A percentile compares a stretch with the other conserved stretches of the same genome.
Conservation (phyloP, 805 yeast genomes). For the Wickerhamomyces queroliae region DNA sequence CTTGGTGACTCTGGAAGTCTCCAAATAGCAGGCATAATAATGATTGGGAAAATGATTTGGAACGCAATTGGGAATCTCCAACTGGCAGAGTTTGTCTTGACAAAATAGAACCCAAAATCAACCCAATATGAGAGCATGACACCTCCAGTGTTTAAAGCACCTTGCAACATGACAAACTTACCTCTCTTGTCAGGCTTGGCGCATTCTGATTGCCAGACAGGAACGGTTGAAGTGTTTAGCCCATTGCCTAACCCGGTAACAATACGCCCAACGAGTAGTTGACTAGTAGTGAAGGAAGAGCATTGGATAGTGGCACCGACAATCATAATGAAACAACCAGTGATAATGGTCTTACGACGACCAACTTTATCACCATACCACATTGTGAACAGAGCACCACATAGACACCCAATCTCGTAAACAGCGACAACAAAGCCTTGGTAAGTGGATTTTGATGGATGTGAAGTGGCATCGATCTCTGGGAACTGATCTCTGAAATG, state of each 20-base stretch:
- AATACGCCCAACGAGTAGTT: constrained; percentile 28
- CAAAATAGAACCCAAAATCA: constrained; percentile 22
- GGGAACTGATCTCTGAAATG: neutral
- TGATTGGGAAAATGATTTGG: constrained; percentile 41
- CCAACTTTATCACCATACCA: constrained; percentile 33
- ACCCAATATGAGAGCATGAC: constrained; percentile 20
- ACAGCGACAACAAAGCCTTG: constrained; percentile 1
- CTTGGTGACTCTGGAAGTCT: constrained; percentile 48
- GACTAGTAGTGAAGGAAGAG: constrained; percentile 26
- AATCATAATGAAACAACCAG: constrained; percentile 14
- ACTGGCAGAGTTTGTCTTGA: constrained; percentile 9
- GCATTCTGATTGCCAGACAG: constrained; percentile 43
- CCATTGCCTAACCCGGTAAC: constrained; percentile 42
- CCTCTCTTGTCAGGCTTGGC: constrained; percentile 15
- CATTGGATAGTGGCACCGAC: constrained; percentile 22
- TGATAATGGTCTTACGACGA: constrained; percentile 25
- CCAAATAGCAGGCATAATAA: constrained; percentile 31
- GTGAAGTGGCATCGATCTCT: neutral
- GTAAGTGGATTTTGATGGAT: neutral
- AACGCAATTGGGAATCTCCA: constrained; percentile 53
- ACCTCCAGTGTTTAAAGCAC: constrained; percentile 43
- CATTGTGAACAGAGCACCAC: neutral
- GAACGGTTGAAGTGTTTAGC: constrained; percentile 36
- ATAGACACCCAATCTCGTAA: constrained; percentile 1
- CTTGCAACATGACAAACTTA: constrained; percentile 41